A percentile compares a stretch with the other conserved stretches of the same genome.
Evolutionary conservation across 208 protist species (phyloP).

Genomic region (Leishmania amazonensis): DNA sequence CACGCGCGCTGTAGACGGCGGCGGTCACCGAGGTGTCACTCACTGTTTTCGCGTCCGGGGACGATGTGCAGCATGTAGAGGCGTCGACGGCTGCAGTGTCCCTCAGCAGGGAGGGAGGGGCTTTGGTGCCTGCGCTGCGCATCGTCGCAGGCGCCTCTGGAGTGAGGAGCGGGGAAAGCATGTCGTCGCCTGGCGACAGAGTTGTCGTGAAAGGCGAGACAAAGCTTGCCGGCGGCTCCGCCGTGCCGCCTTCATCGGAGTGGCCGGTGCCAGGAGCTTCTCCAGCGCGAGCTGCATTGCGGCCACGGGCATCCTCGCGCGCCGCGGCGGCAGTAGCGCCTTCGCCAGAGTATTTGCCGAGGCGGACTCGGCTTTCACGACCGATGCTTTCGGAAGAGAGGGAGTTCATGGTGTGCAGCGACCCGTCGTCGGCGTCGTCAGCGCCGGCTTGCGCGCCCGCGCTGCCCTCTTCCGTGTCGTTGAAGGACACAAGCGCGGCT

Average conservation of each 20-base stretch:
- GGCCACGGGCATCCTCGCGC: neutral
- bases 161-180: neutral
- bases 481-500: conserved; percentile 5
- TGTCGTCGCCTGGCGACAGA: neutral
- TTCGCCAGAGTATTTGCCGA: neutral
- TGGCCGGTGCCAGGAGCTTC: neutral
- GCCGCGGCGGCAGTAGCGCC: neutral
- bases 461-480: neutral
- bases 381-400: conserved; percentile 3
- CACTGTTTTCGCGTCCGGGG: neutral
- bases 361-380: neutral
- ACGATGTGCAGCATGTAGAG: neutral
- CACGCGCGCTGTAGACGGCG: neutral
- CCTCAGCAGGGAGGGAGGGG: neutral
- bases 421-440: conserved; percentile 8
- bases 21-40: neutral
- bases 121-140: neutral
- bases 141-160: conserved; percentile 1
- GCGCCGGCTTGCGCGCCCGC: neutral
- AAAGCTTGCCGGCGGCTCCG: conserved; percentile 14
- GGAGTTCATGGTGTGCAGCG: conserved; percentile 33
- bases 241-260: neutral
- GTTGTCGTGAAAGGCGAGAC: conserved; percentile 8
- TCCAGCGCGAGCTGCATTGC: neutral
- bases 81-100: neutral